Base-by-base conservation (phyloP, 2,329 filamentous ascomycete genomes). In the Stagonosporopsis vannaccii region DNA sequence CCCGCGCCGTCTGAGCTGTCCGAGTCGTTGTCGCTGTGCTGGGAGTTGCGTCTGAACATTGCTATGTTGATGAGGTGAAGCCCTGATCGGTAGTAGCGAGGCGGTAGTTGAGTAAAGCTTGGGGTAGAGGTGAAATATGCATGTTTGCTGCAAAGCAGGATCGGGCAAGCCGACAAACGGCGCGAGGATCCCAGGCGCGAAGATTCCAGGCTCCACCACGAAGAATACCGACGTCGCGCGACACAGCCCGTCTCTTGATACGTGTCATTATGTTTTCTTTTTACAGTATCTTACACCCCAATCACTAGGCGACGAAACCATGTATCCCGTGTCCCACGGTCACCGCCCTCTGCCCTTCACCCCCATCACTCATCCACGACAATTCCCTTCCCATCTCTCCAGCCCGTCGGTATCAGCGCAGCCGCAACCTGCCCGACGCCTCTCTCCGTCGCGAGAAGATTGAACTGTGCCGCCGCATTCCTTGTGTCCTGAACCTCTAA, bases 381-480 rank as follows among this genome's bases (percentile, higher is more conserved):
- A 41, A 66, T 57, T 60, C 40, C 64, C 56, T 6, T 56, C 1
- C 53, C 53, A 46, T 62, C 89, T 67, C 82, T 85, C 91, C 91
- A 96, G 2, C 92, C 92, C 49, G 95, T 83, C 0, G 93, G 93
- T 75, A 98, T 85, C 76, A 99, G 74, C 9, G 92, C 94, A 2
- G 92, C 94, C 25, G 92, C 94, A 59, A 98, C 87, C 68, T 94
- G 89, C 19, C 87, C 83, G 6, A 95, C 87, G 1, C 95, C 94
- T 47, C 95, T 82, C 79, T 99, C 95, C 17, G 92, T 98, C n/a
- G 92, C 94, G 51, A 99, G 79, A 69, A 99, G 75, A 73, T 99
- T 99, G 76, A 95, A 99, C 75, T 97, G 92, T 30, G 93, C 90
- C 1, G 94, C 91, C 8, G 95, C 95, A 77, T 98, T 98, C 61